Evolutionary conservation across 345 rosid genomes (phyloP).

Genomic region (Salix koriyanagi): DNA sequence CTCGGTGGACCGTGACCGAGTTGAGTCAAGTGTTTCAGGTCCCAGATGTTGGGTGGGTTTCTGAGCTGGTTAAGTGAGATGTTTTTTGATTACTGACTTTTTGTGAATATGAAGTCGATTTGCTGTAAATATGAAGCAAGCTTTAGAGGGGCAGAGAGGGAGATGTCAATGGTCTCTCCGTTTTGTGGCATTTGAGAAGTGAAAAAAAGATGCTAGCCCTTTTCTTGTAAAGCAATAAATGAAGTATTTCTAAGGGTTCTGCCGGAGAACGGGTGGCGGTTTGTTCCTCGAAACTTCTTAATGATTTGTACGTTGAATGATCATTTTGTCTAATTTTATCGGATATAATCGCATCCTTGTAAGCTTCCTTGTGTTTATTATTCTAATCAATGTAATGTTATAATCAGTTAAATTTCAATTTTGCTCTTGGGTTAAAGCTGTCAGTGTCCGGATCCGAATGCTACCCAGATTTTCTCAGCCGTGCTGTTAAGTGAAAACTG

Average conservation of each 20-base stretch:
- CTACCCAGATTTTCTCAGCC: too few species aligned
- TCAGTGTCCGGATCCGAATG: too few species aligned
- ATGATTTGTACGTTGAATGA: conserved; percentile 11
- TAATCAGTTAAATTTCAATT: not conserved
- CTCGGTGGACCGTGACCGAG: conserved; percentile 26
- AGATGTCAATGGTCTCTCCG: conserved; percentile 18
- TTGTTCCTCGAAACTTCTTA: conserved; percentile 11
- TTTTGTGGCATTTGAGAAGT: conserved; percentile 18
- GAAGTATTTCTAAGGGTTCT: conserved; percentile 22
- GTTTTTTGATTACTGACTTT: not conserved
- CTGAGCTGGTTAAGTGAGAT: conserved; percentile 39
- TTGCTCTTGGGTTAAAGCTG: too few species aligned
- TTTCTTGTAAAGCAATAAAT: conserved; percentile 12
- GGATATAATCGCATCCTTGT: not conserved
- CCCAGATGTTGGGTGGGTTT: conserved; percentile 47
- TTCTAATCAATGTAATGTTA: conserved; percentile 15
- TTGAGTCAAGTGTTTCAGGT: conserved; percentile 18
- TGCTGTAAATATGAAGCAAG: conserved; percentile 26
- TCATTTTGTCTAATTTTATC: conserved; percentile 1
- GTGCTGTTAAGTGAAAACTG: too few species aligned
- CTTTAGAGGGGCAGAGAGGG: conserved; percentile 18
- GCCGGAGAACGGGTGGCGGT: conserved; percentile 29
- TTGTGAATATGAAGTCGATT: conserved; percentile 10
- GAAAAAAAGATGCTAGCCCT: not conserved
- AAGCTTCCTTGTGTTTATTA: not conserved